A percentile compares a stretch with the other conserved stretches of the same genome.
Evolutionary conservation across 768 basidiomycete species (phyloP).

Genomic region (Lactarius hatsudake): DNA sequence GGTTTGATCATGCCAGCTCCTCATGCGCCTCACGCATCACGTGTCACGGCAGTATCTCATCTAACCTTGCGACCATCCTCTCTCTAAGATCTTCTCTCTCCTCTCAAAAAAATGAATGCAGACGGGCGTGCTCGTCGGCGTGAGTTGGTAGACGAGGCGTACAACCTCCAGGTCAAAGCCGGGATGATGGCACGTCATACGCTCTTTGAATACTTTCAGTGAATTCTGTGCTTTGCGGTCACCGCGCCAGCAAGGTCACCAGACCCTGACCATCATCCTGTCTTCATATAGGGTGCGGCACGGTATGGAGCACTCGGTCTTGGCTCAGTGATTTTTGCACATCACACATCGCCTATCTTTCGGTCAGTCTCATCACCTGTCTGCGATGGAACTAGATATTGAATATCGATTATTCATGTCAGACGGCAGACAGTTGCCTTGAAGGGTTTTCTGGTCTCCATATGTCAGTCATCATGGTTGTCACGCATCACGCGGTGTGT

Average conservation of each 20-base stretch:
- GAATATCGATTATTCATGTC: neutral
- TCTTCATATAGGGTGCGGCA: slow-evolving; percentile 47
- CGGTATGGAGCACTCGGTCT: slow-evolving; percentile 53
- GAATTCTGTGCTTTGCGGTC: neutral
- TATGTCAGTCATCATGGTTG: slow-evolving; percentile 47
- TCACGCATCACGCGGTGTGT: neutral
- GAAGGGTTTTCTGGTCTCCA: slow-evolving; percentile 75
- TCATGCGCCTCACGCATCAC: slow-evolving; percentile 17
- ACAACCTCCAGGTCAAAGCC: slow-evolving; percentile 56
- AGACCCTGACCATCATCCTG: neutral
- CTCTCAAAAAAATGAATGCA: neutral
- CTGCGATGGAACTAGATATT: neutral
- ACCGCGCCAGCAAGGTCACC: neutral
- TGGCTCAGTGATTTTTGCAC: slow-evolving; percentile 59
- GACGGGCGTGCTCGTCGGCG: slow-evolving; percentile 40
- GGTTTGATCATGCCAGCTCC: neutral
- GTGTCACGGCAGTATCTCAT: slow-evolving; percentile 25
- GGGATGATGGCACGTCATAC: slow-evolving; percentile 35
- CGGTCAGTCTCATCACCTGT: slow-evolving; percentile 42
- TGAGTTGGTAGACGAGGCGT: slow-evolving; percentile 57
- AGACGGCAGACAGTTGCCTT: slow-evolving; percentile 80
- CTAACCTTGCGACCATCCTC: neutral
- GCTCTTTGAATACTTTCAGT: neutral
- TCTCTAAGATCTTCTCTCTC: neutral
- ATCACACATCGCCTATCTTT: slow-evolving; percentile 72